Percentiles rank a stretch among this genome's conserved stretches.
These are phyloP conservation scores for Phytomonas sp. DNA, from an alignment of 208 protist genomes.

Conservation along the genomic window DNA sequence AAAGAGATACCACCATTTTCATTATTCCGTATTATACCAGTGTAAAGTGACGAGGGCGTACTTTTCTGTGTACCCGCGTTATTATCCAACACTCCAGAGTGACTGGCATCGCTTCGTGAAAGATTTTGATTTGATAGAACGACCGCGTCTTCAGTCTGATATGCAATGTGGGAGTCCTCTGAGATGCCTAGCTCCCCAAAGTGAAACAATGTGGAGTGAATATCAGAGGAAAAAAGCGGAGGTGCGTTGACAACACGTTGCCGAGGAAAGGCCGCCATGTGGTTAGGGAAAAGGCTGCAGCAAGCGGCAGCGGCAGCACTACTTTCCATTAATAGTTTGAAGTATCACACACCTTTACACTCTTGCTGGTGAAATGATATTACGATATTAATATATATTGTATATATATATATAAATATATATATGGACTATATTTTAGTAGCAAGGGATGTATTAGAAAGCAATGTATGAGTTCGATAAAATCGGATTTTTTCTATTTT, in stretches of 20 bases:
- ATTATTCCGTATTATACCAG: background rate
- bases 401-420: constrained; percentile 9
- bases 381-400: background rate
- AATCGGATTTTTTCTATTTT: background rate
- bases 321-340: background rate
- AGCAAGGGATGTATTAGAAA: background rate
- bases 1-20: background rate
- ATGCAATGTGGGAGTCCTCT: background rate
- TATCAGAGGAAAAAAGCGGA: background rate
- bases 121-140: background rate
- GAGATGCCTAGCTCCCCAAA: background rate
- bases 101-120: background rate
- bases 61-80: background rate
- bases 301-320: background rate
- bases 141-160: background rate
- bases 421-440: constrained; percentile 4
- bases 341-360: background rate
- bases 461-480: background rate
- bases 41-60: background rate
- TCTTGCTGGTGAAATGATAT: background rate
- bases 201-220: background rate
- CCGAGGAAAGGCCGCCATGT: background rate
- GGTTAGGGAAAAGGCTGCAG: background rate
- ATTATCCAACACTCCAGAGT: background rate
- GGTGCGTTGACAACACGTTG: background rate